Evolutionary conservation across 352 stramenopile species (phyloP).

Genomic region (Halophytophthora polymorphica): DNA sequence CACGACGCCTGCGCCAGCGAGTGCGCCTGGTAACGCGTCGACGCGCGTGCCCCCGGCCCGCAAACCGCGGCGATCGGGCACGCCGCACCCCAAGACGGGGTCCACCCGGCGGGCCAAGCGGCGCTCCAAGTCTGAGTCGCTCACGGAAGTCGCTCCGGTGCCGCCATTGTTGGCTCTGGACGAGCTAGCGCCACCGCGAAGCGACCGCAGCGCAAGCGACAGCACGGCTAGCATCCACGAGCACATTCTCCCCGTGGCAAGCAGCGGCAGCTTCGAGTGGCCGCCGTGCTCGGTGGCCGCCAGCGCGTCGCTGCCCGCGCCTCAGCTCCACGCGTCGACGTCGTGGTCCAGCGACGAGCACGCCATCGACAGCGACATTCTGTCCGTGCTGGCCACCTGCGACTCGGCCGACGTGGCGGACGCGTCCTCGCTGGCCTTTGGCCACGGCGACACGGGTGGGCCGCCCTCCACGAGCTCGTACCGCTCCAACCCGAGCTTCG

Average conservation of each 20-base stretch:
- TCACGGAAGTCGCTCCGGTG: slow-evolving; percentile 22
- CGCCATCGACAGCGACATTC: slow-evolving; percentile 73
- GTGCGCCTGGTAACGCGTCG: not conserved
- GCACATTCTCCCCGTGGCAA: slow-evolving; percentile 20
- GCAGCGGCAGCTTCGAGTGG: slow-evolving; percentile 29
- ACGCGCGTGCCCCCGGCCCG: slow-evolving; percentile 18
- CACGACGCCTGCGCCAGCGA: not conserved
- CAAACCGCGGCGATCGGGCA: slow-evolving; percentile 28
- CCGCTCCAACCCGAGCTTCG: slow-evolving; percentile 25
- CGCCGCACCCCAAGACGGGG: slow-evolving; percentile 32
- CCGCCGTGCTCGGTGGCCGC: slow-evolving; percentile 15
- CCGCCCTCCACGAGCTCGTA: slow-evolving; percentile 19
- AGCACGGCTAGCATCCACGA: slow-evolving; percentile 20
- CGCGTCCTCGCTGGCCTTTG: slow-evolving; percentile 17
- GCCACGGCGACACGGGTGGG: not conserved
- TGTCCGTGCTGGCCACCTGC: slow-evolving; percentile 62
- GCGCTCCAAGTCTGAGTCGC: slow-evolving; percentile 64
- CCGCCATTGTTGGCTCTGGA: slow-evolving; percentile 21
- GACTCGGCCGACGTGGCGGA: slow-evolving; percentile 38
- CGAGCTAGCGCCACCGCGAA: slow-evolving; percentile 25
- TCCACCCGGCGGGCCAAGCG: slow-evolving; percentile 33
- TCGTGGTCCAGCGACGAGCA: slow-evolving; percentile 54
- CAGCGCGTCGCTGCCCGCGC: not conserved
- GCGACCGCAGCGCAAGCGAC: slow-evolving; percentile 38
- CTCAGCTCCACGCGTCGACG: slow-evolving; percentile 14